phyloP scores from a whole-genome alignment of 345 rosid genomes.

The Eucalyptus dawsonii region DNA sequence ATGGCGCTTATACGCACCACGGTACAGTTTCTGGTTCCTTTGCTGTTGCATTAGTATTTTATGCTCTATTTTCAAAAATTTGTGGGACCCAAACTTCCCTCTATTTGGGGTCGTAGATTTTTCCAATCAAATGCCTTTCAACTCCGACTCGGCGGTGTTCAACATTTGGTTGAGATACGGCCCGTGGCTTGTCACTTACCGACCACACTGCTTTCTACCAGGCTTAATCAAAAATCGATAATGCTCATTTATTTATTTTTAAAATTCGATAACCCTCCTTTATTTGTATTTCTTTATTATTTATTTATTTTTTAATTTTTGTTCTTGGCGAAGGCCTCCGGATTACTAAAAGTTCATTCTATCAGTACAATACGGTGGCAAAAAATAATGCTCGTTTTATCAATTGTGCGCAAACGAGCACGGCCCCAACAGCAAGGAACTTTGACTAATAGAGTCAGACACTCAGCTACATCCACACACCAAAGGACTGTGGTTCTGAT shows the following conservation, averaged over 20 bases:
- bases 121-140: not conserved
- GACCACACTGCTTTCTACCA: not conserved
- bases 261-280: no score
- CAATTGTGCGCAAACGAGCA: not conserved
- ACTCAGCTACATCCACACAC: no score
- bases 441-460: no score
- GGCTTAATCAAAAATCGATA: no score
- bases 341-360: not conserved
- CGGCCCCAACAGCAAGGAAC: no score
- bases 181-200: not conserved
- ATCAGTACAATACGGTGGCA: no score
- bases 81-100: not conserved
- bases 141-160: not conserved
- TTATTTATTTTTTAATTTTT: no score
- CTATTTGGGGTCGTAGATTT: not conserved
- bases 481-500: not conserved
- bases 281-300: no score
- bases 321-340: fast-evolving
- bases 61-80: fast-evolving
- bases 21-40: not conserved
- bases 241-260: not conserved
- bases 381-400: not conserved
- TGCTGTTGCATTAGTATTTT: not conserved
- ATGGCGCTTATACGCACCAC: not conserved
- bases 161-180: not conserved